phyloP scores from a whole-genome alignment of 2,329 filamentous ascomycete species.

The Fusarium sp. region DNA sequence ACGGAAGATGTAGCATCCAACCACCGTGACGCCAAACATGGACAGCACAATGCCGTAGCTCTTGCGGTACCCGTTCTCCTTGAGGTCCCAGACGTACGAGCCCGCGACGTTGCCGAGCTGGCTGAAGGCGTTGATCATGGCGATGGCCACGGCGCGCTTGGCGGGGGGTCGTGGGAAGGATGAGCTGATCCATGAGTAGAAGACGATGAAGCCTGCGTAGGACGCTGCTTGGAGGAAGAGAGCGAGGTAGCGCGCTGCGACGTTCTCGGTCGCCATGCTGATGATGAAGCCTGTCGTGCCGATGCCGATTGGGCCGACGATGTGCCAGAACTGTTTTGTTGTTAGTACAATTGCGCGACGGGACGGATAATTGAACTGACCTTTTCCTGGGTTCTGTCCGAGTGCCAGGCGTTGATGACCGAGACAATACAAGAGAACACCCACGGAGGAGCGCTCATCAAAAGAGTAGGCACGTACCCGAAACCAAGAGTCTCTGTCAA shows the following conservation, averaged over 20 bases:
- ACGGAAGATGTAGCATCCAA: slow-evolving; percentile 62
- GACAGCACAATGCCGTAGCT: slow-evolving; percentile 72
- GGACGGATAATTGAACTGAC: slow-evolving; percentile 40
- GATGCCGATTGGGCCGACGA: slow-evolving; percentile 61
- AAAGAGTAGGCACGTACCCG: slow-evolving; percentile 60
- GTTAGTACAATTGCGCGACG: slow-evolving; percentile 2
- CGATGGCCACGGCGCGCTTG: slow-evolving; percentile 70
- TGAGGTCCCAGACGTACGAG: slow-evolving; percentile 70
- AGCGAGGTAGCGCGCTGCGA: slow-evolving; percentile 67
- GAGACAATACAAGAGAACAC: slow-evolving; percentile 68
- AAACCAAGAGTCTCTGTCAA: slow-evolving; percentile 65
- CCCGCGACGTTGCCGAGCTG: slow-evolving; percentile 70
- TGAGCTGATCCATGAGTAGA: slow-evolving; percentile 68
- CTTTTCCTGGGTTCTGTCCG: slow-evolving; percentile 65
- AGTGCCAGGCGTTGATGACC: slow-evolving; percentile 64
- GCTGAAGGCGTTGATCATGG: slow-evolving; percentile 68
- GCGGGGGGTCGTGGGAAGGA: slow-evolving; percentile 68
- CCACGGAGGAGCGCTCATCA: slow-evolving; percentile 69
- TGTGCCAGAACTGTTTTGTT: slow-evolving; percentile 64
- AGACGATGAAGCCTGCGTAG: slow-evolving; percentile 68
- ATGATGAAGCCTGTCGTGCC: slow-evolving; percentile 69
- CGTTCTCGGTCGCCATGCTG: slow-evolving; percentile 66
- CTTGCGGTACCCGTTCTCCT: slow-evolving; percentile 69
- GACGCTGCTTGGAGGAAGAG: slow-evolving; percentile 68
- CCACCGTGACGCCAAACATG: slow-evolving; percentile 70